Conservation (phyloP, 73 alveolate genomes). For the Paramecium caudatum region DNA sequence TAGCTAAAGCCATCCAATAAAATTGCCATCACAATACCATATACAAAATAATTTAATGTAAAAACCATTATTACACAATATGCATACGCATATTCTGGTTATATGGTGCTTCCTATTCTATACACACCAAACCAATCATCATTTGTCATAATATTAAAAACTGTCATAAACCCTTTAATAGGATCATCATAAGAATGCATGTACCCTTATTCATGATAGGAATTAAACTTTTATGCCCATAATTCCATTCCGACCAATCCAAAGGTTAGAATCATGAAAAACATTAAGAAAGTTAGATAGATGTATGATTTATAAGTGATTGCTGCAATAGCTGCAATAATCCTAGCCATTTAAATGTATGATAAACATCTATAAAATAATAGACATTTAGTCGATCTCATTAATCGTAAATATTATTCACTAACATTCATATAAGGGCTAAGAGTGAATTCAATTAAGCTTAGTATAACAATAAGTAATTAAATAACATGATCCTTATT, state of each 20-base stretch:
- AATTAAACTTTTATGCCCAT: background rate
- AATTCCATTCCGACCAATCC: slow-evolving; percentile 63
- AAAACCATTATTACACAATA: background rate
- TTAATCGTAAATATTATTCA: background rate
- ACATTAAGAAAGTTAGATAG: slow-evolving; percentile 35
- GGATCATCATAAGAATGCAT: slow-evolving; percentile 50
- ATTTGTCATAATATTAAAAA: slow-evolving; percentile 42
- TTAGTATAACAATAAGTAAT: background rate
- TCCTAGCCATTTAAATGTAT: background rate
- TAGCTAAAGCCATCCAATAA: slow-evolving; percentile 28
- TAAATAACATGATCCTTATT: slow-evolving; percentile 20
- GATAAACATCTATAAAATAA: slow-evolving; percentile 3
- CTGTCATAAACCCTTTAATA: slow-evolving; percentile 37
- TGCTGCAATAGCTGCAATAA: slow-evolving; percentile 24
- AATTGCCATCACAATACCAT: slow-evolving; percentile 40
- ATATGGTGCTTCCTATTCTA: background rate
- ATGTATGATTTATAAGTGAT: slow-evolving; percentile 37
- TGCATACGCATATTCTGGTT: background rate
- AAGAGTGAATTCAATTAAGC: slow-evolving; percentile 24
- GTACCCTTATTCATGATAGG: background rate
- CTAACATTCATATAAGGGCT: background rate
- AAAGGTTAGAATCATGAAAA: slow-evolving; percentile 12
- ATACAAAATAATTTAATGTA: slow-evolving; percentile 42
- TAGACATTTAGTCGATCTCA: slow-evolving; percentile 29
- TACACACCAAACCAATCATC: slow-evolving; percentile 66